A percentile compares a stretch with the other conserved stretches of the same genome.
phyloP scores from a whole-genome alignment of 768 basidiomycete genomes.

The Amanita pallidorosea region DNA sequence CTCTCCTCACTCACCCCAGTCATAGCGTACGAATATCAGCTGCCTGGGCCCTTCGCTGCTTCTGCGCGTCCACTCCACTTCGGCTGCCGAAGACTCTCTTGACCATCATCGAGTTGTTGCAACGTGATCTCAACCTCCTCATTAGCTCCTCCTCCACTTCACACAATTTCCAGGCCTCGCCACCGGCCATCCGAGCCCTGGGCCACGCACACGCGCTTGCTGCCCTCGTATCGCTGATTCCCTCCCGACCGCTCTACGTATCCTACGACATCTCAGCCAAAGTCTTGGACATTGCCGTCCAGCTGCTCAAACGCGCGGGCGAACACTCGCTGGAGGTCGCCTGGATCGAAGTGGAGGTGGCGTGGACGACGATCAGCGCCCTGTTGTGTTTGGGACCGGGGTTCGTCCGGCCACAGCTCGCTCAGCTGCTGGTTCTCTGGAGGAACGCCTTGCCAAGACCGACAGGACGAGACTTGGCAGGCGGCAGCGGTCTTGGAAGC shows the following conservation, averaged over 20 bases:
- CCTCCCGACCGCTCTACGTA: slow-evolving; percentile 83
- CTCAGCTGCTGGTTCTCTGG: slow-evolving; percentile 93
- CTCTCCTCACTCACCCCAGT: slow-evolving; percentile 78
- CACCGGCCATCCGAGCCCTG: slow-evolving; percentile 38
- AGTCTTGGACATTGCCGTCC: slow-evolving; percentile 83
- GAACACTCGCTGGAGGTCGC: slow-evolving; percentile 84
- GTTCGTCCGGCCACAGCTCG: slow-evolving; percentile 88
- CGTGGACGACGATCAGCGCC: slow-evolving; percentile 87
- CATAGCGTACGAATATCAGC: slow-evolving; percentile 82
- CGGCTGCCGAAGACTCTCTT: slow-evolving; percentile 74
- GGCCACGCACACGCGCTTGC: slow-evolving; percentile 90
- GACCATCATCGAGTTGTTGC: slow-evolving; percentile 68
- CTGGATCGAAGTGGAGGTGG: slow-evolving; percentile 80
- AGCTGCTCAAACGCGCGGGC: slow-evolving; percentile 81
- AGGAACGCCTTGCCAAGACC: slow-evolving; percentile 94
- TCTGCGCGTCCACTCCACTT: slow-evolving; percentile 83
- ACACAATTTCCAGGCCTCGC: neutral
- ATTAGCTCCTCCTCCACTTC: slow-evolving; percentile 50
- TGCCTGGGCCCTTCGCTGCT: slow-evolving; percentile 81
- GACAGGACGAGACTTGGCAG: slow-evolving; percentile 63
- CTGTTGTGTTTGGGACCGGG: slow-evolving; percentile 89
- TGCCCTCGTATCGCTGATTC: slow-evolving; percentile 76
- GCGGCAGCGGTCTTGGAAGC: slow-evolving; percentile 3
- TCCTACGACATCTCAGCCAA: slow-evolving; percentile 90
- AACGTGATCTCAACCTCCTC: slow-evolving; percentile 69